A percentile compares a stretch with the other conserved stretches of the same genome.
Conservation (phyloP, 306 rosid genomes). For the Pachyrhizus erosus region DNA sequence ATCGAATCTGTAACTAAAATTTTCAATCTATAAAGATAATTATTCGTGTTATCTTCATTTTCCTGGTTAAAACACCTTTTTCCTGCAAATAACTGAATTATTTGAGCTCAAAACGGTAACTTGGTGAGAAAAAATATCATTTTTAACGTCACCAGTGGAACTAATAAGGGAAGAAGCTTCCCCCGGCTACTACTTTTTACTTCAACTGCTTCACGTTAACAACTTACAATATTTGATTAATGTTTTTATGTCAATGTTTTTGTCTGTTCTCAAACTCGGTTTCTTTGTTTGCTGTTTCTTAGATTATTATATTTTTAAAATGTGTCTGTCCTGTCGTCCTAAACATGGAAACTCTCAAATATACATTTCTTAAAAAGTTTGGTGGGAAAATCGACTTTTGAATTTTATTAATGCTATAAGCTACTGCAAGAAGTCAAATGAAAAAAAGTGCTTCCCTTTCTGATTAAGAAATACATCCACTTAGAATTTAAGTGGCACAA, state of each 20-base stretch:
- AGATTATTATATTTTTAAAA: not conserved
- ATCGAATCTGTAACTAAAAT: too few relatives aligned
- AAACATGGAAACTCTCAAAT: not conserved
- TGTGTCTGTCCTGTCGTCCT: not conserved
- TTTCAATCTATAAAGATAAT: too few relatives aligned
- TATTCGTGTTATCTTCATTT: not conserved
- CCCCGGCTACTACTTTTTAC: not conserved
- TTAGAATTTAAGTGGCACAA: not conserved
- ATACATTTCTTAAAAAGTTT: not conserved
- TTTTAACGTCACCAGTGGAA: not conserved
- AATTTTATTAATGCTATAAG: not conserved
- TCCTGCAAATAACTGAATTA: not conserved
- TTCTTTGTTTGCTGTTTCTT: not conserved
- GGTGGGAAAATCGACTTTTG: not conserved
- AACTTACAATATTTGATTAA: not conserved
- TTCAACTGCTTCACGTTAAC: not conserved
- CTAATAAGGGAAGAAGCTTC: not conserved
- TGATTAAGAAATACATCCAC: not conserved
- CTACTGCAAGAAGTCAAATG: not conserved
- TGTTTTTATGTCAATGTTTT: conserved; percentile 2
- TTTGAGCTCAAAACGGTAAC: not conserved
- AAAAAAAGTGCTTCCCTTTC: too few relatives aligned
- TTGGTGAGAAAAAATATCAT: not conserved
- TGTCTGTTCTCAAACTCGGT: not conserved
- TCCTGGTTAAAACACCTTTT: not conserved